Conservation (phyloP, 2,329 filamentous ascomycete species). For the Pseudopyrenochaeta lycopersici region DNA sequence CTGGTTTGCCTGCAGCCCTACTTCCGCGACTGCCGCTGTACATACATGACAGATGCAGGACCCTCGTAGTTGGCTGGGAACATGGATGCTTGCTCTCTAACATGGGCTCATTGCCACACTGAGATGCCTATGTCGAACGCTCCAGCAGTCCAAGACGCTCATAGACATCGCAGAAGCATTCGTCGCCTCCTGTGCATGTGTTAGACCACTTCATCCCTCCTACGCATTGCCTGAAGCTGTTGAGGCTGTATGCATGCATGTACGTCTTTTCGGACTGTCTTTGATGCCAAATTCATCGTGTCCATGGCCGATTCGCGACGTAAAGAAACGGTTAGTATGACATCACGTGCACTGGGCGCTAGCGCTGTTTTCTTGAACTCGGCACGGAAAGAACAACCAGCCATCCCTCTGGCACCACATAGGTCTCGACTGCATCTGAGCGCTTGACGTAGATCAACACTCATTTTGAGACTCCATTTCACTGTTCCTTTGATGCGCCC, state of each 20-base stretch:
- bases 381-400: conserved; percentile 12
- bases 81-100: background rate
- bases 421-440: conserved; percentile 22
- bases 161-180: too few species aligned
- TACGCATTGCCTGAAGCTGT: background rate
- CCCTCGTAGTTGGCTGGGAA: background rate
- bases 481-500: conserved; percentile 29
- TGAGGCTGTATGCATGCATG: background rate
- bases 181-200: background rate
- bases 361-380: conserved; percentile 22
- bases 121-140: too few species aligned
- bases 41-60: background rate
- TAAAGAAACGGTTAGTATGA: background rate
- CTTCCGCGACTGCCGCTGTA: background rate
- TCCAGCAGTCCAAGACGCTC: too few species aligned
- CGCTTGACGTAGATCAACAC: conserved; percentile 31
- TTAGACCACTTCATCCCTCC: background rate
- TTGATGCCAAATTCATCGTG: background rate
- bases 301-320: background rate
- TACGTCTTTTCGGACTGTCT: background rate
- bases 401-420: conserved; percentile 10
- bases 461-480: conserved; percentile 21
- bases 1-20: background rate
- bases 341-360: conserved; percentile 23
- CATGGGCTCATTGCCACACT: too few species aligned